A percentile compares a stretch with the other conserved stretches of the same genome.
Evolutionary conservation across 208 protist species (phyloP).

Genomic region (Leishmania major): DNA sequence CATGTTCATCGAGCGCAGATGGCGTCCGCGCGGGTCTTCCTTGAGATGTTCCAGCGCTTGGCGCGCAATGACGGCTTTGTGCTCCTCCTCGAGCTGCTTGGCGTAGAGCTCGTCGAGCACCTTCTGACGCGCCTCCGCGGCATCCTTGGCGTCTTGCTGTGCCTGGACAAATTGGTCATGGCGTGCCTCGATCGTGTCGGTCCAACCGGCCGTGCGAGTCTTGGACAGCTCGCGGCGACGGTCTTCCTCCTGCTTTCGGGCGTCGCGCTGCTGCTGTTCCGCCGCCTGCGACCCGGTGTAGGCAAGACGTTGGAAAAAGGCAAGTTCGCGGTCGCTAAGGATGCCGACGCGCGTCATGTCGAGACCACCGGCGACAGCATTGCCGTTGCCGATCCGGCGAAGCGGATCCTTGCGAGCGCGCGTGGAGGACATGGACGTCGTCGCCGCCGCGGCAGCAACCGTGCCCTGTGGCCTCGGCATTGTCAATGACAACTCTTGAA

Average conservation of each 20-base stretch:
- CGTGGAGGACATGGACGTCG: constrained; percentile 22
- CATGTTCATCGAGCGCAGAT: constrained; percentile 58
- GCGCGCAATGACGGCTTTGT: constrained; percentile 42
- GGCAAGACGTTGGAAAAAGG: constrained; percentile 60
- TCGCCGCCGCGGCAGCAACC: not conserved
- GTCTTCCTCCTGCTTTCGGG: constrained; percentile 36
- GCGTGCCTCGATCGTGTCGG: constrained; percentile 71
- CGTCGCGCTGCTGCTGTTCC: constrained; percentile 37
- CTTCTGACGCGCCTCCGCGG: constrained; percentile 55
- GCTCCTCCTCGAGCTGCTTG: constrained; percentile 69
- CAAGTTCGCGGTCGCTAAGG: constrained; percentile 77
- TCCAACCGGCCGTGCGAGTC: constrained; percentile 56
- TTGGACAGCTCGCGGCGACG: constrained; percentile 47
- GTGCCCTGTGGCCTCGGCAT: constrained; percentile 6
- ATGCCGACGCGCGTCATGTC: constrained; percentile 59
- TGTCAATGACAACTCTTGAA: not conserved
- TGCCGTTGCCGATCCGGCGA: constrained; percentile 75
- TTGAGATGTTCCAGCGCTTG: constrained; percentile 53
- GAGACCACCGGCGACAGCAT: constrained; percentile 78
- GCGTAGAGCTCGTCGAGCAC: constrained; percentile 62
- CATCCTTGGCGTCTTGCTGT: constrained; percentile 46
- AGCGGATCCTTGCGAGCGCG: constrained; percentile 67
- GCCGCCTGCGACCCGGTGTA: constrained; percentile 20
- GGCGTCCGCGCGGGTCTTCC: constrained; percentile 78
- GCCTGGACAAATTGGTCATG: constrained; percentile 58